phyloP scores from a whole-genome alignment of 1,284 basidiomycete species.

The Cutaneotrichosporon sp. region DNA sequence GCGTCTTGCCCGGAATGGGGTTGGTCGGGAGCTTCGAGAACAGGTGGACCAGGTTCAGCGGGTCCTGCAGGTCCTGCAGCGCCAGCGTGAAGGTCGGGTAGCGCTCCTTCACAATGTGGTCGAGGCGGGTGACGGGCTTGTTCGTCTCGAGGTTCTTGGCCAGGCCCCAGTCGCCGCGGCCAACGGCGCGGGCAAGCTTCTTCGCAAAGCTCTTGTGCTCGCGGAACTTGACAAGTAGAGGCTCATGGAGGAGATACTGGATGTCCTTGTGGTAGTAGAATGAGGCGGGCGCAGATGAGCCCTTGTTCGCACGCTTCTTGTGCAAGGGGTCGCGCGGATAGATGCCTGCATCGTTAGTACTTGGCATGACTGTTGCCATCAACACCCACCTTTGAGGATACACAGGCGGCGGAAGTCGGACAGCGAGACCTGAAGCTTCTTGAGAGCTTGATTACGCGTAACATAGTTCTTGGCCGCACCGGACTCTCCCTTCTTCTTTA shows the following conservation, averaged over 20 bases:
- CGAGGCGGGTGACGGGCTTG: constrained; percentile 80
- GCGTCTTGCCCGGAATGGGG: constrained; percentile 55
- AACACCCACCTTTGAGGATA: constrained; percentile 82
- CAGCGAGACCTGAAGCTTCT: constrained; percentile 91
- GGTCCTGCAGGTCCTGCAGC: constrained; percentile 94
- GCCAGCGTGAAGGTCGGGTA: constrained; percentile 98
- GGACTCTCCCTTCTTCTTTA: constrained; percentile 83
- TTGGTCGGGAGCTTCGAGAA: constrained; percentile 85
- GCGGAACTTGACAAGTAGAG: constrained; percentile 86
- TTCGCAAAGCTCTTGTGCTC: constrained; percentile 99
- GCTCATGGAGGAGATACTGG: constrained; percentile 94
- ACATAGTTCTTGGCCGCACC: constrained; percentile 93
- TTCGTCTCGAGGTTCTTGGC: constrained; percentile 92
- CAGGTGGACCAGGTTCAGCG: constrained; percentile 88
- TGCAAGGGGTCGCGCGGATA: constrained; percentile 93
- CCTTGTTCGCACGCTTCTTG: constrained; percentile 94
- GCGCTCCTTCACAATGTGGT: constrained; percentile 97
- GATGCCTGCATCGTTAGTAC: constrained; percentile 84
- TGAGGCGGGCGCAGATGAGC: constrained; percentile 90
- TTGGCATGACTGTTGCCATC: not conserved
- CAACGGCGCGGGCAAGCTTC: constrained; percentile 89
- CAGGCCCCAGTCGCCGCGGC: constrained; percentile 87
- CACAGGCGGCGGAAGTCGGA: constrained; percentile 96
- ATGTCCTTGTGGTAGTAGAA: constrained; percentile 99
- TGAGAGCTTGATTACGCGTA: constrained; percentile 83